Percentiles rank a stretch among this genome's conserved stretches.
Conservation (phyloP, 805 yeast species). For the Wickerhamiella allomyrinae region DNA sequence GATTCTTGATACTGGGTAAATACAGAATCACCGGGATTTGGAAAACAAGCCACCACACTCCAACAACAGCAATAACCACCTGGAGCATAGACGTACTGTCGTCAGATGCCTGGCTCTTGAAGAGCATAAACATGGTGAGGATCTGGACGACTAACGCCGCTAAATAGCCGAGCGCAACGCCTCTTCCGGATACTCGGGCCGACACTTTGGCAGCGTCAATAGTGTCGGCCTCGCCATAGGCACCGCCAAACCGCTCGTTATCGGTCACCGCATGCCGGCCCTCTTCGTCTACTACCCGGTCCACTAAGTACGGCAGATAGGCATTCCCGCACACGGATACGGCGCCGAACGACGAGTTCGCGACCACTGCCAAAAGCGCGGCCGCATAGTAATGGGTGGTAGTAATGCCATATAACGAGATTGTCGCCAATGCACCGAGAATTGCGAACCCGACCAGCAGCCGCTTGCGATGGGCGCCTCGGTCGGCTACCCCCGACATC, state of each 20-base stretch:
- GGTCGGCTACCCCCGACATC: conserved; percentile 57
- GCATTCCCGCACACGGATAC: conserved; percentile 72
- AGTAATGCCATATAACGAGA: conserved; percentile 29
- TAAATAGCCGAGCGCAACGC: conserved; percentile 56
- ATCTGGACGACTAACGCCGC: conserved; percentile 58
- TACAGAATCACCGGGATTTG: conserved; percentile 44
- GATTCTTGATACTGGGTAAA: conserved; percentile 25
- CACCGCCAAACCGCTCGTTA: conserved; percentile 14
- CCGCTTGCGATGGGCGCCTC: conserved; percentile 45
- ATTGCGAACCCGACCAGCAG: conserved; percentile 43
- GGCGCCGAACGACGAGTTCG: conserved; percentile 62
- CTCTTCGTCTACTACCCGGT: conserved; percentile 8
- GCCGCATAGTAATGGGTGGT: conserved; percentile 37
- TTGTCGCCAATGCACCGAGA: conserved; percentile 43
- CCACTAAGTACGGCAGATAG: conserved; percentile 45
- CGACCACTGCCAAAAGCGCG: conserved; percentile 40
- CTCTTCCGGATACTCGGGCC: conserved; percentile 37
- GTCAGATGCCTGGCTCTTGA: conserved; percentile 27
- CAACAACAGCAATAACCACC: conserved; percentile 47
- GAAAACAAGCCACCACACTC: conserved; percentile 65
- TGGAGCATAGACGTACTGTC: conserved; percentile 31
- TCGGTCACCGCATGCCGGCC: conserved; percentile 8
- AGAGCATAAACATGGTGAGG: conserved; percentile 37
- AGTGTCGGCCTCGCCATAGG: conserved; percentile 5
- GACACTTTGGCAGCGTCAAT: conserved; percentile 24